Evolutionary conservation across 2,329 filamentous ascomycete species (phyloP).

Genomic region (Fusarium napiforme): DNA sequence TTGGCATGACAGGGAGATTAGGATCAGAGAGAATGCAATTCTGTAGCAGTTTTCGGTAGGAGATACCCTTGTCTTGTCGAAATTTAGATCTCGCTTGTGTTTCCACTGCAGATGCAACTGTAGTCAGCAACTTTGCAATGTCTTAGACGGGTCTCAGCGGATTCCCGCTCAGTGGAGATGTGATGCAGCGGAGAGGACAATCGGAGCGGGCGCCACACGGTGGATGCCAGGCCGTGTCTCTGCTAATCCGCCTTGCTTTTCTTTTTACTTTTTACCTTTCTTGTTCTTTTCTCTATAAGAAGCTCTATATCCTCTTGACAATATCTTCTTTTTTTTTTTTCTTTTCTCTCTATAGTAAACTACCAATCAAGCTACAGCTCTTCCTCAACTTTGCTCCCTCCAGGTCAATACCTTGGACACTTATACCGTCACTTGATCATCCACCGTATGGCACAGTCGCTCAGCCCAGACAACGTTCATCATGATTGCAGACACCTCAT

Average conservation of each 20-base stretch:
- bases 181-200: slow-evolving; percentile 26
- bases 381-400: not conserved
- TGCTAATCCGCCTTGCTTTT: not conserved
- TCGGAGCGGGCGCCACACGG: slow-evolving; percentile 20
- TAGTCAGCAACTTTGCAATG: not conserved
- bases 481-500: slow-evolving; percentile 56
- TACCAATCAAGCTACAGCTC: not conserved
- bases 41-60: slow-evolving; percentile 17
- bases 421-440: slow-evolving; percentile 5
- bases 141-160: slow-evolving; percentile 12
- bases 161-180: slow-evolving; percentile 26
- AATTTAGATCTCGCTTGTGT: not conserved
- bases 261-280: not conserved
- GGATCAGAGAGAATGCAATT: slow-evolving; percentile 15
- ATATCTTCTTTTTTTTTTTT: not conserved
- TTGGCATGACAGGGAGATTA: not conserved
- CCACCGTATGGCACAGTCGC: slow-evolving; percentile 45
- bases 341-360: not conserved
- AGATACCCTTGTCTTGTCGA: slow-evolving; percentile 1
- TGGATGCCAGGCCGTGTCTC: not conserved
- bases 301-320: slow-evolving; percentile 27
- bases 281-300: slow-evolving; percentile 39
- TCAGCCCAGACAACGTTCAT: slow-evolving; percentile 49
- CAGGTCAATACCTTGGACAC: slow-evolving; percentile 3
- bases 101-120: not conserved